Evolutionary conservation across 140 eudicot species (phyloP).

Genomic region (Bidens hawaiensis): DNA sequence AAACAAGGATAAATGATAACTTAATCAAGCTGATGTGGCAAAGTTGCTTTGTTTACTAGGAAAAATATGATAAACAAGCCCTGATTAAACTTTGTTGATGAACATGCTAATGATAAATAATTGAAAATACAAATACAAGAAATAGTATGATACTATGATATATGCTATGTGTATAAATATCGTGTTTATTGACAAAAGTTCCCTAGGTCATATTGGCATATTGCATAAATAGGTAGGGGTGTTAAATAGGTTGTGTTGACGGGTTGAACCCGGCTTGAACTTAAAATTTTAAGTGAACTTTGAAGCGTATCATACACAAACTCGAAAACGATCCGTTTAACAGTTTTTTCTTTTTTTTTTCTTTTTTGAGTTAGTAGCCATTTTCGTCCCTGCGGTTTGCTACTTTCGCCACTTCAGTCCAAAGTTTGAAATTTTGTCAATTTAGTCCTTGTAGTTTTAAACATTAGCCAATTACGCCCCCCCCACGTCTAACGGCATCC

Average conservation of each 20-base stretch:
- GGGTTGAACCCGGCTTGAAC: background rate
- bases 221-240: background rate
- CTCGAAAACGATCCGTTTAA: background rate
- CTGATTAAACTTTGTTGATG: background rate
- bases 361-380: too few species aligned
- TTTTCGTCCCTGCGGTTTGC: too few species aligned
- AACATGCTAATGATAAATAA: background rate
- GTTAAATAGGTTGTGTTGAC: background rate
- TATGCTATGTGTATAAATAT: background rate
- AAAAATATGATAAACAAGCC: background rate
- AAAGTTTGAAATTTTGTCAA: too few species aligned
- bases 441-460: too few species aligned
- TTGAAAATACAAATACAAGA: background rate
- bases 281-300: background rate
- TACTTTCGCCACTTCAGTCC: too few species aligned
- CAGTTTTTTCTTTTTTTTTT: background rate
- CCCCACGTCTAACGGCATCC: too few species aligned
- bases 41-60: background rate
- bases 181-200: background rate
- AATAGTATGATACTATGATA: background rate
- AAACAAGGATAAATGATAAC: conserved; percentile 6
- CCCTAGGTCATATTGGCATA: background rate
- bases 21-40: background rate
- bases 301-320: background rate
- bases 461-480: too few species aligned